Percentiles rank a stretch among this genome's conserved stretches.
These are phyloP conservation scores for Wickerhamia fluorescens DNA, from an alignment of 805 yeast species.

Conservation along the genomic window DNA sequence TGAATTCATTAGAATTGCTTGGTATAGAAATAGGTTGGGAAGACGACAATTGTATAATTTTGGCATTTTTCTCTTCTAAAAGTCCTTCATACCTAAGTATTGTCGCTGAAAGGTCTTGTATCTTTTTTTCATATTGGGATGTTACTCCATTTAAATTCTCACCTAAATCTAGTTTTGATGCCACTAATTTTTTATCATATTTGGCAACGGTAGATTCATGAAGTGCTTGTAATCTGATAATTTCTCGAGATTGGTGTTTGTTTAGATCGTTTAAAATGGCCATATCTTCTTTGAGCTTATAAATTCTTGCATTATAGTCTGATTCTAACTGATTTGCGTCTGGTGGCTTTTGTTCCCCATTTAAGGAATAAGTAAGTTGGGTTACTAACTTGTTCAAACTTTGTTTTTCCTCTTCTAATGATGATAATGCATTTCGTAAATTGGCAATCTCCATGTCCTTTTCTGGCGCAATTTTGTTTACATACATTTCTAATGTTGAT, in stretches of 20 bases:
- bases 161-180: slow-evolving; percentile 20
- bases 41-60: slow-evolving; percentile 27
- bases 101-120: slow-evolving; percentile 25
- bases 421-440: slow-evolving; percentile 15
- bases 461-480: slow-evolving; percentile 12
- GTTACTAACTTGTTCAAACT: no score
- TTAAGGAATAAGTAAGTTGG: no score
- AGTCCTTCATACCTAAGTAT: slow-evolving; percentile 26
- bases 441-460: slow-evolving; percentile 16
- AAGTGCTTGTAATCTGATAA: slow-evolving; percentile 9
- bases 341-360: no score
- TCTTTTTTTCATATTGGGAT: slow-evolving; percentile 25
- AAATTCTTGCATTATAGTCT: slow-evolving; percentile 8
- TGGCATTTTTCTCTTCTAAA: slow-evolving; percentile 30
- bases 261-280: slow-evolving; percentile 11
- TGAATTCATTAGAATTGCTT: background rate
- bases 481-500: slow-evolving; percentile 7
- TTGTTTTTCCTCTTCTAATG: no score
- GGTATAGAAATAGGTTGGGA: slow-evolving; percentile 35
- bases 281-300: slow-evolving; percentile 12
- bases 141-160: slow-evolving; percentile 17
- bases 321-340: no score
- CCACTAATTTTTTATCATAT: slow-evolving; percentile 16
- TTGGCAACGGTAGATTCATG: slow-evolving; percentile 11
- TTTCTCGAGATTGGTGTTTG: no score